These are phyloP conservation scores for Nakataea oryzae DNA, from an alignment of 2,329 filamentous ascomycete species.

Conservation along the genomic window DNA sequence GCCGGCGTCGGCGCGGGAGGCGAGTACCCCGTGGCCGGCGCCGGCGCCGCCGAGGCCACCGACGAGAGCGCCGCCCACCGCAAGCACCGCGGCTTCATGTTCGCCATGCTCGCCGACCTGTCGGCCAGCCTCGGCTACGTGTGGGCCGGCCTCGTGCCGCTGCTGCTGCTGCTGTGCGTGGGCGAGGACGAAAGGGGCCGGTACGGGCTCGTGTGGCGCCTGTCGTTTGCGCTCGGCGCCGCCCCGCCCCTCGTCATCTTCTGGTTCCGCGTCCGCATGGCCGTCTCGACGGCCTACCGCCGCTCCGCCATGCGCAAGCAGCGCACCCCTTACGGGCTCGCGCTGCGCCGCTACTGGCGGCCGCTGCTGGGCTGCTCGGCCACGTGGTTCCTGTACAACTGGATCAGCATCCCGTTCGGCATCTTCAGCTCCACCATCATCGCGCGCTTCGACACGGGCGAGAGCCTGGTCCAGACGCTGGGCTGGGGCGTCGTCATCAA, in stretches of 20 bases:
- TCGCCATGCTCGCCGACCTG: slow-evolving; percentile 42
- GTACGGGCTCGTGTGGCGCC: slow-evolving; percentile 33
- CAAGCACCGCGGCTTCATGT: slow-evolving; percentile 31
- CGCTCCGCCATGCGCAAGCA: slow-evolving; percentile 26
- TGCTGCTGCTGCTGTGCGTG: slow-evolving; percentile 39
- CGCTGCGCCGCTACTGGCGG: slow-evolving; percentile 35
- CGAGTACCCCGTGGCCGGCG: slow-evolving; percentile 41
- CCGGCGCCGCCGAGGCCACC: slow-evolving; percentile 40
- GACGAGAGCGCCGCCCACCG: slow-evolving; percentile 26
- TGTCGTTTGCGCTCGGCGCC: slow-evolving; percentile 36
- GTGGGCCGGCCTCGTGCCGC: slow-evolving; percentile 34
- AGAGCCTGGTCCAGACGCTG: slow-evolving; percentile 29
- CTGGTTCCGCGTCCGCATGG: slow-evolving; percentile 41
- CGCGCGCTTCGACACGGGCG: slow-evolving; percentile 24
- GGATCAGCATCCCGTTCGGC: slow-evolving; percentile 42
- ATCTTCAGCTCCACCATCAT: slow-evolving; percentile 45
- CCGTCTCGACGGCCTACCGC: slow-evolving; percentile 35
- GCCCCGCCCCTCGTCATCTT: slow-evolving; percentile 39
- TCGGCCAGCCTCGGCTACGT: slow-evolving; percentile 35
- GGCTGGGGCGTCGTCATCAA: slow-evolving; percentile 36
- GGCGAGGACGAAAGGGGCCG: slow-evolving; percentile 9
- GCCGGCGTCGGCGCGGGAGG: slow-evolving; percentile 33
- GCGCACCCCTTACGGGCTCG: slow-evolving; percentile 33
- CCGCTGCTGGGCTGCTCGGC: slow-evolving; percentile 34
- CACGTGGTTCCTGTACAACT: slow-evolving; percentile 44